Conservation (phyloP, 2,329 filamentous ascomycete species). For the Colletotrichum shisoi region DNA sequence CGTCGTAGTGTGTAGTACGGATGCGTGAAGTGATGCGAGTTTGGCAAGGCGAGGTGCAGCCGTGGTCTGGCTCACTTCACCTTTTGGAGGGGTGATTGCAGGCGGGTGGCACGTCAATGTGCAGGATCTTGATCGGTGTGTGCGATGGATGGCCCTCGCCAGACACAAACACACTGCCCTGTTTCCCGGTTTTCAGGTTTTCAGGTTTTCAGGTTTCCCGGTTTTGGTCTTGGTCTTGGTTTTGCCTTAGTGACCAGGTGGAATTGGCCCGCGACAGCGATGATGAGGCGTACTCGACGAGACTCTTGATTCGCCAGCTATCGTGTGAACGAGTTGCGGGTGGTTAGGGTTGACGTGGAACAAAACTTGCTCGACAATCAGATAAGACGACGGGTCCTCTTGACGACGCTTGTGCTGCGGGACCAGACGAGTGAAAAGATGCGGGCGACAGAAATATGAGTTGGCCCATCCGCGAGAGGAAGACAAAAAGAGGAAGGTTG, state of each 20-base stretch:
- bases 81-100: background rate
- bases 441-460: background rate
- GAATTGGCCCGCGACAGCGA: background rate
- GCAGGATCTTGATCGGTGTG: constrained; percentile 22
- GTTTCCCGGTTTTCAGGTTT: constrained; percentile 5
- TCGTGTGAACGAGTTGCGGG: background rate
- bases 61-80: constrained; percentile 1
- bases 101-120: constrained; percentile 19
- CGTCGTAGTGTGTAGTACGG: background rate
- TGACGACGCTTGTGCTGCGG: background rate
- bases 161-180: background rate
- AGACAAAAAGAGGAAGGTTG: constrained; percentile 14
- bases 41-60: constrained; percentile 2
- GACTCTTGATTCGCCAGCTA: background rate
- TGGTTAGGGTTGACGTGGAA: constrained; percentile 7
- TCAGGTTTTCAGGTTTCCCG: background rate
- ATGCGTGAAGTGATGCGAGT: constrained; percentile 3
- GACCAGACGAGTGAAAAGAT: background rate
- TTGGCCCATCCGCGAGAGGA: background rate
- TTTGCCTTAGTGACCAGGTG: background rate
- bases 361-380: background rate
- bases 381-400: background rate
- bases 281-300: background rate
- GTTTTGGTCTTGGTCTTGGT: background rate
- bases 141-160: too few relatives aligned